Conservation (phyloP, 345 rosid genomes). For the Euphorbia pulcherrima region DNA sequence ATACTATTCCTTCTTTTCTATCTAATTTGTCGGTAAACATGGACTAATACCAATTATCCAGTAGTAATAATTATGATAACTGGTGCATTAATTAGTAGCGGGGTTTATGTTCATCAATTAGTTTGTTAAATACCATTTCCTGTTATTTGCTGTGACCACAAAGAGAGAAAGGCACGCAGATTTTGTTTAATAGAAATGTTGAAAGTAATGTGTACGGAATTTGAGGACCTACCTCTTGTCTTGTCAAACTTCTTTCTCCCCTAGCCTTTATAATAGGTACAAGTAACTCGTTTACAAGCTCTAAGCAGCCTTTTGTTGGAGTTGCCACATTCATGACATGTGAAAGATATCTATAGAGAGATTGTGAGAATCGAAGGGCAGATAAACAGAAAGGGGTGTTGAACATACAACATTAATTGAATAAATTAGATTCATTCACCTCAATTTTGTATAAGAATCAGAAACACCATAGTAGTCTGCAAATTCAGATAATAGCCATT, state of each 20-base stretch:
- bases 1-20: too few species aligned
- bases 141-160: neutral
- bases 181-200: neutral
- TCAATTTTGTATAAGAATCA: conserved; percentile 33
- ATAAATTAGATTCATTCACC: conserved; percentile 14
- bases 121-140: neutral
- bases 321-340: conserved; percentile 31
- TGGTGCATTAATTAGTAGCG: too few species aligned
- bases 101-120: neutral
- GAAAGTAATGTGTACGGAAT: conserved; percentile 7
- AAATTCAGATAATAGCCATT: conserved; percentile 33
- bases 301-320: conserved; percentile 31
- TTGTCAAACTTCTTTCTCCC: conserved; percentile 26
- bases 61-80: too few species aligned
- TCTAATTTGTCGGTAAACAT: too few species aligned
- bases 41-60: too few species aligned
- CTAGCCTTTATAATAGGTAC: conserved; percentile 29
- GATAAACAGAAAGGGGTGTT: neutral
- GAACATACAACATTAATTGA: neutral
- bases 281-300: conserved; percentile 28
- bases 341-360: conserved; percentile 24
- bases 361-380: neutral
- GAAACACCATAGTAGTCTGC: conserved; percentile 34
- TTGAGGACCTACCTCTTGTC: conserved; percentile 29
- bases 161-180: neutral